Evolutionary conservation across 2,329 filamentous ascomycete genomes (phyloP).

Genomic region (Talaromyces sp.): DNA sequence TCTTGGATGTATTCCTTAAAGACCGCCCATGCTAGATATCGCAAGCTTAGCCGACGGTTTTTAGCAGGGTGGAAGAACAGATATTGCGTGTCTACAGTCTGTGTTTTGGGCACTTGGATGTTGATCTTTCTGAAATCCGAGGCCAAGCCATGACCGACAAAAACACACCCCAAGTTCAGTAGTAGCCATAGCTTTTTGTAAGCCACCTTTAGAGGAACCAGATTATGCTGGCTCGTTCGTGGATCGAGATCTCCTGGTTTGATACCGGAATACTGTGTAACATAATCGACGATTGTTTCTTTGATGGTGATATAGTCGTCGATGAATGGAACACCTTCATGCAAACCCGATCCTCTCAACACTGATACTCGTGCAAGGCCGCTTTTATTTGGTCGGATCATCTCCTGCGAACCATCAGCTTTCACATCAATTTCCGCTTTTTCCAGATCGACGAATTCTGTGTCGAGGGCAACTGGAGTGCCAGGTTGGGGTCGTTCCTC

Average conservation of each 20-base stretch:
- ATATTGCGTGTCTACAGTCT: conserved; percentile 92
- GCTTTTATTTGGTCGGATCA: conserved; percentile 84
- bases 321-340: conserved; percentile 84
- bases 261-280: conserved; percentile 92
- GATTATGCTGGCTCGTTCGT: conserved; percentile 71
- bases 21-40: conserved; percentile 86
- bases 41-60: conserved; percentile 81
- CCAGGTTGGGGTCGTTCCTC: conserved; percentile 67
- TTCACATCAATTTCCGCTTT: conserved; percentile 95
- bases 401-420: conserved; percentile 86
- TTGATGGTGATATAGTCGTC: conserved; percentile 94
- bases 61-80: conserved; percentile 80
- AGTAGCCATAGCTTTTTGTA: conserved; percentile 99
- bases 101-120: conserved; percentile 84
- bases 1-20: conserved; percentile 92
- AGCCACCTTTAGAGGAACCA: conserved; percentile 82
- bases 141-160: conserved; percentile 87
- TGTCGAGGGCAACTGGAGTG: conserved; percentile 84
- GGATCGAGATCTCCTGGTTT: conserved; percentile 79
- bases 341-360: conserved; percentile 70
- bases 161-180: conserved; percentile 88
- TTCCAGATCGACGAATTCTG: conserved; percentile 90
- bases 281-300: conserved; percentile 89
- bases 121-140: conserved; percentile 98
- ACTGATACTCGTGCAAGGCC: conserved; percentile 92